These are phyloP conservation scores for Hypoxylon sp. DNA, from an alignment of 2,329 filamentous ascomycete genomes.

Conservation along the genomic window DNA sequence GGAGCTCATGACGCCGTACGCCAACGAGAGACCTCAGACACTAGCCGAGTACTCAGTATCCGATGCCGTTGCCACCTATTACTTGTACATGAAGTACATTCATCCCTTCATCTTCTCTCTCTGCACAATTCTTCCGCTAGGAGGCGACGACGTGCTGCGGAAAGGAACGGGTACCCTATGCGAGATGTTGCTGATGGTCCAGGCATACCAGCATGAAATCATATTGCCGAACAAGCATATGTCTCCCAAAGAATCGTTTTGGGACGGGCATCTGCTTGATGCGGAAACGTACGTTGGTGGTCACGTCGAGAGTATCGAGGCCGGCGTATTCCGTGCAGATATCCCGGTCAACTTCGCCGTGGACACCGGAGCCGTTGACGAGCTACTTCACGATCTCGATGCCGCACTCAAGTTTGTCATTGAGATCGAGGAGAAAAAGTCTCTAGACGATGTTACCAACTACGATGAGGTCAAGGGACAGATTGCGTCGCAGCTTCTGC, in stretches of 20 bases:
- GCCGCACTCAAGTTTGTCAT: constrained; percentile 89
- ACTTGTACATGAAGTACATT: constrained; percentile 99
- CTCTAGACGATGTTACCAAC: constrained; percentile 78
- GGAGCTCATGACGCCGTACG: constrained; percentile 94
- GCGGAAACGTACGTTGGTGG: constrained; percentile 98
- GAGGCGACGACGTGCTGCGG: constrained; percentile 88
- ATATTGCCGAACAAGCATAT: constrained; percentile 96
- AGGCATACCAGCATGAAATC: constrained; percentile 91
- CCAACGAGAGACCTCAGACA: constrained; percentile 88
- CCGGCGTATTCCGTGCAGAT: constrained; percentile 93
- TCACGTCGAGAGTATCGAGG: constrained; percentile 98
- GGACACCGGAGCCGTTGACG: constrained; percentile 88
- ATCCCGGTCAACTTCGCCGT: constrained; percentile 94
- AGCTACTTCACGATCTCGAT: constrained; percentile 85
- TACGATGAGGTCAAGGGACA: constrained; percentile 86
- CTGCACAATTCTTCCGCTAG: constrained; percentile 93
- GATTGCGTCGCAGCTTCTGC: constrained; percentile 74
- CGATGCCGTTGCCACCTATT: constrained; percentile 98
- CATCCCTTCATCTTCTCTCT: constrained; percentile 99
- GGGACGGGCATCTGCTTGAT: constrained; percentile 94
- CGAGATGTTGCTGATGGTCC: constrained; percentile 99
- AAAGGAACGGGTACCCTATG: constrained; percentile 99
- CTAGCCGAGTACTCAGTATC: constrained; percentile 98
- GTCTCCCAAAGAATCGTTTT: constrained; percentile 89
- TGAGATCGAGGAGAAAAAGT: constrained; percentile 83